Evolutionary conservation across 2,329 filamentous ascomycete species (phyloP), one percentile per base, ranked within the genome.

Genomic region (Penicillium sp.): DNA sequence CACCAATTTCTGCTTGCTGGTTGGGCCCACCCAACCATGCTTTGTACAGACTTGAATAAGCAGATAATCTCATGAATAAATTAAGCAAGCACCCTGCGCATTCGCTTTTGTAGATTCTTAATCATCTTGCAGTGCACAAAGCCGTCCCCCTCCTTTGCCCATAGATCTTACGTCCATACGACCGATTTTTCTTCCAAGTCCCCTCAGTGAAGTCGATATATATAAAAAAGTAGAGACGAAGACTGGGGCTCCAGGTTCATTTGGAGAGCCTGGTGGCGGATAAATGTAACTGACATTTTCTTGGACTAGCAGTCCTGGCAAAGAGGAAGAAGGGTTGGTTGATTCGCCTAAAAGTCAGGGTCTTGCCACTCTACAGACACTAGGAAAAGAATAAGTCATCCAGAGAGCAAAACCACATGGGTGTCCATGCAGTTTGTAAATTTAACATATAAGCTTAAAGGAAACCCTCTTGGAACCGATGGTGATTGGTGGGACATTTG

Each of bases 61-160:
- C 50, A 57, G 55, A 54, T 54, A 57, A 54, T 54, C 25, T 21
- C 21, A 41, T 33, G 19, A 48, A 48, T 40, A 31, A 54, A 37
- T 37, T 8, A 29, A 29, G 19, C 15, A 27, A 43, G 7, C 21
- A 21, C 7, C 2, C 6, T 25, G 19, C 17, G 6, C 40, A 31
- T 10, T 21, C 31, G 1, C 12, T 46, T 10, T 43, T 6, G 25
- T 50, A 23, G 33, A 29, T 27, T 33, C 19, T 47, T 46, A 15
- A 12, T 31, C 12, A 10, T 31, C 19, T 15, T 29, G 9, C 3
- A n/a, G 31, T 19, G 19, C 29, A 15, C 13, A 7, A 19, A 12
- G 19, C 25, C 2, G n/a, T 15, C 12, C 5, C 3, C 2, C 10
- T 29, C 43, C 17, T 46, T 31, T 13, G n/a, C 6, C n/a, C n/a